Evolutionary conservation across 768 basidiomycete genomes (phyloP).

Genomic region (Myochromella boudieri): DNA sequence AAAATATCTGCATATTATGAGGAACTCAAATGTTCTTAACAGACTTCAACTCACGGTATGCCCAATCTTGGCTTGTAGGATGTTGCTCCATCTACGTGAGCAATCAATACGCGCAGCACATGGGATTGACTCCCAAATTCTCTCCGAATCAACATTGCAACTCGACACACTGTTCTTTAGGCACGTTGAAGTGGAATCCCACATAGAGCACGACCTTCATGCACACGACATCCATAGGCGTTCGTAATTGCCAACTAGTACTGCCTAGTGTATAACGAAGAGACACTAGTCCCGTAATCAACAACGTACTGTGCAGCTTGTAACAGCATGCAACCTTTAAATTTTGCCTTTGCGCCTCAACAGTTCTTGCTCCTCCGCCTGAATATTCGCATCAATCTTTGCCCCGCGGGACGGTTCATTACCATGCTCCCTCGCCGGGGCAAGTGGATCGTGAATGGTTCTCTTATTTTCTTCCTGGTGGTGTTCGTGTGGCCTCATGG

Average conservation of each 20-base stretch:
- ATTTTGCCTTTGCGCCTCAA: conserved; percentile 48
- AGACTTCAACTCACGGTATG: background rate
- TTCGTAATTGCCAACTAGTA: too few relatives aligned
- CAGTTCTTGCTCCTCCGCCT: conserved; percentile 49
- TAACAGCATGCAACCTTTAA: too few relatives aligned
- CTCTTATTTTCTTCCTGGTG: conserved; percentile 30
- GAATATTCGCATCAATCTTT: conserved; percentile 55
- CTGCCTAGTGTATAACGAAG: too few relatives aligned
- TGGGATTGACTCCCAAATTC: too few relatives aligned
- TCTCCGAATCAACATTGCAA: conserved; percentile 3
- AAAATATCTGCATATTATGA: background rate
- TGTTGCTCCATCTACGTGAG: conserved; percentile 4
- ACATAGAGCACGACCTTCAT: too few relatives aligned
- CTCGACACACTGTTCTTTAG: too few relatives aligned
- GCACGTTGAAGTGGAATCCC: too few relatives aligned
- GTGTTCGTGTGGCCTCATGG: conserved; percentile 26
- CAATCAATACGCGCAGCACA: background rate
- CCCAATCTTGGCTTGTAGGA: background rate
- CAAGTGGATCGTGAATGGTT: conserved; percentile 40
- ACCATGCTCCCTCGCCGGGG: conserved; percentile 51
- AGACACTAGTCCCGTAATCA: too few relatives aligned
- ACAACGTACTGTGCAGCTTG: too few relatives aligned
- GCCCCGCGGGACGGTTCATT: conserved; percentile 60
- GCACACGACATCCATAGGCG: too few relatives aligned
- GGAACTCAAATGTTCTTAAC: background rate